Evolutionary conservation across 176 grass and related monocot genomes (phyloP).

Genomic region (Cymbopogon citratus): DNA sequence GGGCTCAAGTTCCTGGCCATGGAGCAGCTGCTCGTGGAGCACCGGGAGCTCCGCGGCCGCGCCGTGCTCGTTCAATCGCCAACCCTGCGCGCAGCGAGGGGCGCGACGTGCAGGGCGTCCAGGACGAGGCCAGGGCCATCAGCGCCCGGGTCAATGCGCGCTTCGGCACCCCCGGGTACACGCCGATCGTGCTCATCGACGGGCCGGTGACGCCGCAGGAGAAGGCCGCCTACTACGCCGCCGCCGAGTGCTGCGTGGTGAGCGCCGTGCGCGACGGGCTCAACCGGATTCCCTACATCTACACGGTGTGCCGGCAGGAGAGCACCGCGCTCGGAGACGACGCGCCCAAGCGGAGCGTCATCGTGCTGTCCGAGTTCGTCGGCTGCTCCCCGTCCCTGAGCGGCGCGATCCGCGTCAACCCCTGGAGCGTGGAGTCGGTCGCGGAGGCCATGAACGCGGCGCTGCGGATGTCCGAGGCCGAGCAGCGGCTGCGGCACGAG

Average conservation of each 20-base stretch:
- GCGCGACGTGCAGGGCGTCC: slow-evolving; percentile 79
- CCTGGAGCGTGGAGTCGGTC: slow-evolving; percentile 81
- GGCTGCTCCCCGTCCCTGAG: slow-evolving; percentile 90
- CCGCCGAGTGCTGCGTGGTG: slow-evolving; percentile 77
- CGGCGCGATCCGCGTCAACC: slow-evolving; percentile 81
- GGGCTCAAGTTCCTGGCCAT: slow-evolving; percentile 91
- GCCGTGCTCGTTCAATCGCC: slow-evolving; percentile 79
- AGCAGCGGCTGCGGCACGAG: slow-evolving; percentile 87
- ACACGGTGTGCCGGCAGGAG: slow-evolving; percentile 83
- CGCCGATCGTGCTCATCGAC: slow-evolving; percentile 62
- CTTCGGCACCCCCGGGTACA: slow-evolving; percentile 69
- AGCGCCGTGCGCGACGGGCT: slow-evolving; percentile 87
- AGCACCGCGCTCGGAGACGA: slow-evolving; percentile 43
- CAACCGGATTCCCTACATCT: slow-evolving; percentile 89
- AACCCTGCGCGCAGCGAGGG: slow-evolving; percentile 88
- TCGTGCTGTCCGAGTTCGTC: slow-evolving; percentile 87
- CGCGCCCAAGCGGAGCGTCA: slow-evolving; percentile 56
- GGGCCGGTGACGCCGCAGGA: slow-evolving; percentile 42
- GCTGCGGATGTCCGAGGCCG: slow-evolving; percentile 48
- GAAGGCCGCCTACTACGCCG: slow-evolving; percentile 79
- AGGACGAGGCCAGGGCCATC: slow-evolving; percentile 59
- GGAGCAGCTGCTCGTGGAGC: slow-evolving; percentile 77
- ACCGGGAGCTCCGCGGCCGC: slow-evolving; percentile 49
- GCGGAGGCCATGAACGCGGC: slow-evolving; percentile 78
- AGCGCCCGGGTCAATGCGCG: slow-evolving; percentile 64